Evolutionary conservation across 2,329 filamentous ascomycete species (phyloP), one percentile per base, ranked within the genome.

Genomic region (Aureobasidium sp.): DNA sequence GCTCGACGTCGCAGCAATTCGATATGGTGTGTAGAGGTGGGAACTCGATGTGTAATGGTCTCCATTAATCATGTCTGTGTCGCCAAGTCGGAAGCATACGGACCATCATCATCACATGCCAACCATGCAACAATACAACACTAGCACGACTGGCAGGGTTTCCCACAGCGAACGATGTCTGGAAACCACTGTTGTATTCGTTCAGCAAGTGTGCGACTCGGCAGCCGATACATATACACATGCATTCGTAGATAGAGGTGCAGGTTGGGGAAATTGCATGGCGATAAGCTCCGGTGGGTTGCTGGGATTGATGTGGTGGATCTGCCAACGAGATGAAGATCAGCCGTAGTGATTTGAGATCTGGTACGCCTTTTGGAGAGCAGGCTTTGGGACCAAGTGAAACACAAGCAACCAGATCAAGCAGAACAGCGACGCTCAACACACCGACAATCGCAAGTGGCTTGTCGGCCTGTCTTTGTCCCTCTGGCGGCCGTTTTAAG

Each of bases 301-400:
- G 29, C 22, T 55, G 22, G 22, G 15, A 42, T 22, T 9, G 31
- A 27, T 53, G 12, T 17, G 49, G 41, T 37, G 14, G 56, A 59
- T 59, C 56, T 44, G 41, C 57, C 36, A 60, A 34, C 45, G 45
- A 60, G 57, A 60, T 60, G 57, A 51, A 49, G 57, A 60, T 60
- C 57, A 49, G 57, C 57, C 57, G 57, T 42, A 34, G 15, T 51
- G 57, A 60, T 60, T 60, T 60, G 57, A 41, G 36, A 60, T 49
- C 51, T 47, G 55, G 31, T 17, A 25, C 15, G 22, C 52, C 17
- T 15, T 41, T 41, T 27, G 12, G 12, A 22, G 20, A 52, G 34
- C 49, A 52, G 49, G 42, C 51, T 55, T 55, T 55, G 51, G 51
- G 22, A 42, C 12, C 34, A 39, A 31, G 22, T 55, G 51, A 55